Base-by-base conservation (phyloP, 352 stramenopile species). In the Globisporangium perplexum region DNA sequence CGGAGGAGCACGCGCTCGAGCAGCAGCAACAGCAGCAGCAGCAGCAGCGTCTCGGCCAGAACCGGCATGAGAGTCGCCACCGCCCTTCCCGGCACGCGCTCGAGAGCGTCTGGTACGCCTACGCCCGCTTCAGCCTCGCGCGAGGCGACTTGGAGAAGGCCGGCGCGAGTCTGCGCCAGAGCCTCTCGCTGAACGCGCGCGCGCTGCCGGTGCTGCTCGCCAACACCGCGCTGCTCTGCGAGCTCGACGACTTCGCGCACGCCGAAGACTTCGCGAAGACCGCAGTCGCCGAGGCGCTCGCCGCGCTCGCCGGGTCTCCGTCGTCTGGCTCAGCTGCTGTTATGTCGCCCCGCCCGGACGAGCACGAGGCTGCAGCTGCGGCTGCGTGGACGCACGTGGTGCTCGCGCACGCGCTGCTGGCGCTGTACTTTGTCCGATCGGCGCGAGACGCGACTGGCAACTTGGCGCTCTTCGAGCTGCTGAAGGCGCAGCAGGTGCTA, bases 321-420 rank as follows among this genome's bases (percentile, higher is more conserved):
- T 61, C 54, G n/a, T n/a, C n/a, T n/a, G n/a, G n/a, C n/a, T n/a
- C n/a, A n/a, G n/a, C n/a, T 30, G 23, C 38, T n/a, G 10, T 4
- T 1, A 5, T 18, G 38, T 23, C 15, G 38, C 15, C 15, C 12
- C 31, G 14, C 31, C 4, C 31, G 4, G 31, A 38, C 10, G 31
- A 38, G 31, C 14, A 11, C 31, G 5, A 39, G 23, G 5, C n/a
- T 20, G 3, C 31, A 17, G 30, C 3, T 22, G 17, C 35, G 10
- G 17, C 44, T 24, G 18, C 14, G 3, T 47, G 52, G 41, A 38
- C 56, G 26, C 26, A 73, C 5, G 38, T 73, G 24, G 65, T 65
- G 17, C 61, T 82, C 11, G 70, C 74, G 11, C 83, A 93, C 46
- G 73, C 63, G 45, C 62, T 93, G 15, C 64, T 89, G 24, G 83